Evolutionary conservation across 2,329 filamentous ascomycete genomes (phyloP).

Genomic region (Pseudogymnoascus sp.): DNA sequence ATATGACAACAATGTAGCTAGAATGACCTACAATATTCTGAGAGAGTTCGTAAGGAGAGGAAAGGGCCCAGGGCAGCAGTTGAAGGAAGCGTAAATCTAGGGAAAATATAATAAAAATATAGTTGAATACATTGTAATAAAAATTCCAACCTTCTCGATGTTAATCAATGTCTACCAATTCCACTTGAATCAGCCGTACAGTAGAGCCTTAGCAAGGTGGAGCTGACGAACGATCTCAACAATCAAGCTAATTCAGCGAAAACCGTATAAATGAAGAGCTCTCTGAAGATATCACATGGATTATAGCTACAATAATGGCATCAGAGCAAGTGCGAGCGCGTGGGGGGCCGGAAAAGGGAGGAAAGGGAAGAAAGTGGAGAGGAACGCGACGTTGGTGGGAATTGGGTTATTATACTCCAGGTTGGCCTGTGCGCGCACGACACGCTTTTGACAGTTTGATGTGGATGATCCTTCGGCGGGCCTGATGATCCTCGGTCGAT

Average conservation of each 20-base stretch:
- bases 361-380: neutral
- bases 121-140: neutral
- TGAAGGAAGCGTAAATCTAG: neutral
- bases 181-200: neutral
- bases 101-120: neutral
- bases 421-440: neutral
- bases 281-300: neutral
- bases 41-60: conserved; percentile 17
- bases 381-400: neutral
- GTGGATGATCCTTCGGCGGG: neutral
- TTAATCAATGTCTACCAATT: neutral
- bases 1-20: conserved; percentile 25
- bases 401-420: neutral
- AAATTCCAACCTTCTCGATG: neutral
- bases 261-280: neutral
- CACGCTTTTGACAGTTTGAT: neutral
- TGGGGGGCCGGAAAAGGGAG: neutral
- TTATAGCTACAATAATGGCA: neutral
- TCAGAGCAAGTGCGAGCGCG: too few relatives aligned
- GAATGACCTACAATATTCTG: conserved; percentile 22
- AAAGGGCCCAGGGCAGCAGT: conserved; percentile 3
- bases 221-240: neutral
- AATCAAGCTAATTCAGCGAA: neutral
- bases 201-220: neutral
- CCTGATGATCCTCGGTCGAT: neutral